Percentiles rank a stretch among this genome's conserved stretches.
Conservation (phyloP, 352 stramenopile species). For the Pythium dissotocum region DNA sequence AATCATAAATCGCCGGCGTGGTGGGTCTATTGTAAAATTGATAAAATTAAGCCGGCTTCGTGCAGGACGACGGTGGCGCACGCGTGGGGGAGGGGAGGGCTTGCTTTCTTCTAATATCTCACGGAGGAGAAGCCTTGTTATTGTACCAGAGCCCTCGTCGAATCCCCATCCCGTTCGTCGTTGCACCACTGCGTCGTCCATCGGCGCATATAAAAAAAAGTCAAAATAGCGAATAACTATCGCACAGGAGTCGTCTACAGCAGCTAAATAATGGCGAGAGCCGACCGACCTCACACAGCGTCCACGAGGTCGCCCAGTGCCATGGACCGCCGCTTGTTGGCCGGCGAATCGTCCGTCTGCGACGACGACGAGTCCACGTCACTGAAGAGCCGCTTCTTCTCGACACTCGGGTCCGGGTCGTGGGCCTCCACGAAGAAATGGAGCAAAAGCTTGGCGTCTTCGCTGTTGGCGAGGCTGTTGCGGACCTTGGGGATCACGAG, state of each 20-base stretch:
- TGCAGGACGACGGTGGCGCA: neutral
- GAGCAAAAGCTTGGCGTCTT: constrained; percentile 74
- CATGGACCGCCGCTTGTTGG: constrained; percentile 50
- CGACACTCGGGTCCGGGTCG: constrained; percentile 35
- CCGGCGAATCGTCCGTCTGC: constrained; percentile 15
- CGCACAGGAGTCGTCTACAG: constrained; percentile 22
- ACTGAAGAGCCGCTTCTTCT: constrained; percentile 65
- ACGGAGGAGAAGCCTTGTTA: neutral
- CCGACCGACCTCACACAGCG: constrained; percentile 9
- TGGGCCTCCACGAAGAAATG: constrained; percentile 76
- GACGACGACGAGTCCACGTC: constrained; percentile 31
- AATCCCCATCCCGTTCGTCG: neutral
- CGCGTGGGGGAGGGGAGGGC: neutral
- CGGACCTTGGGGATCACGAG: constrained; percentile 26
- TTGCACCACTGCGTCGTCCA: neutral
- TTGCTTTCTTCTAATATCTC: constrained; percentile 7
- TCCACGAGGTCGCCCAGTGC: constrained; percentile 42
- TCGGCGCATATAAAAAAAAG: constrained; percentile 13
- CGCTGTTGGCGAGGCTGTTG: constrained; percentile 38
- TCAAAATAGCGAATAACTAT: constrained; percentile 20
- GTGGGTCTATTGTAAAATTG: constrained; percentile 8
- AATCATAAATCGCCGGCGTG: neutral
- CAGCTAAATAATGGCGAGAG: constrained; percentile 25
- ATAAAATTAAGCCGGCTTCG: constrained; percentile 4
- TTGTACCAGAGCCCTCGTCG: constrained; percentile 1